Conservation (phyloP, 192 early-diverging fungal genomes). For the Phycomyces blakesleeanus region DNA sequence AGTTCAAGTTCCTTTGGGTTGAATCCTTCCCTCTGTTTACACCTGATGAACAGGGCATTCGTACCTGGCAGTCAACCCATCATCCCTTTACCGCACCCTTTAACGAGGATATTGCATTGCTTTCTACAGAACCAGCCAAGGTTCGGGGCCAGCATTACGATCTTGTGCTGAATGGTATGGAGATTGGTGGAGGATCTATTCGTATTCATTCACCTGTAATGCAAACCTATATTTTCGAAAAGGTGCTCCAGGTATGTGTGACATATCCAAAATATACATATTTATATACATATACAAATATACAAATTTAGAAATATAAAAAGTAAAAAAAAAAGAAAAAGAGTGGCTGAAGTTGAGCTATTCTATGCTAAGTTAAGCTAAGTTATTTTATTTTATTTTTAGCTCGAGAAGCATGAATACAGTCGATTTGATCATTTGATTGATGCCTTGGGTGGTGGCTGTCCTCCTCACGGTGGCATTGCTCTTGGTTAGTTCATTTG, state of each 20-base stretch:
- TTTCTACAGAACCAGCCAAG: constrained; percentile 57
- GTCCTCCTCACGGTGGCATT: constrained; percentile 88
- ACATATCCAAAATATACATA: background rate
- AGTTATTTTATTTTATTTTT: constrained; percentile 2
- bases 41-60: constrained; percentile 51
- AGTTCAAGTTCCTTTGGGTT: constrained; percentile 79
- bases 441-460: constrained; percentile 75
- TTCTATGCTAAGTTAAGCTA: background rate
- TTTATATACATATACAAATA: no score
- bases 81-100: constrained; percentile 90
- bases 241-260: constrained; percentile 58
- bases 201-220: constrained; percentile 76
- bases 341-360: background rate
- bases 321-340: no score
- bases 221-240: constrained; percentile 71
- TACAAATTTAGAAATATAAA: no score
- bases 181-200: constrained; percentile 89
- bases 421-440: constrained; percentile 77
- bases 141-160: constrained; percentile 85
- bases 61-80: constrained; percentile 64
- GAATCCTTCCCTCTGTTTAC: constrained; percentile 89
- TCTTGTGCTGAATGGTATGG: constrained; percentile 85
- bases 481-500: constrained; percentile 50
- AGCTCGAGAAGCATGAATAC: constrained; percentile 51
- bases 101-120: constrained; percentile 59